Conservation (phyloP, 2,329 filamentous ascomycete genomes). For the Sporothrix inflata region DNA sequence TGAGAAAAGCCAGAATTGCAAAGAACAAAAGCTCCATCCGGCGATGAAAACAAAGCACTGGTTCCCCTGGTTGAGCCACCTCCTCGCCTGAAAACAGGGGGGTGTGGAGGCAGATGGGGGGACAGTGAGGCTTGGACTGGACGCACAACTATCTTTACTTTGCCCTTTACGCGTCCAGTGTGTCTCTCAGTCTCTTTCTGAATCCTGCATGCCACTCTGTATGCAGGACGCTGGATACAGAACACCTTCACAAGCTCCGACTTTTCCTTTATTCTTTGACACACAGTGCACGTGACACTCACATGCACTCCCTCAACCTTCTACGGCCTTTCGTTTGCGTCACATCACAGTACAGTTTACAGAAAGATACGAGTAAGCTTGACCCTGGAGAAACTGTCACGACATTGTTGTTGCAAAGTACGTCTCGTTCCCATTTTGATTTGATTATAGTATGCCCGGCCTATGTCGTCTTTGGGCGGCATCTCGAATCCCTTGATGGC, state of each 20-base stretch:
- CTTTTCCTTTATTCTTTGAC: background rate
- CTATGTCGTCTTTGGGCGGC: too few relatives aligned
- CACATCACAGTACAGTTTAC: too few relatives aligned
- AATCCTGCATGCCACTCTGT: background rate
- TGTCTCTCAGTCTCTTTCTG: background rate
- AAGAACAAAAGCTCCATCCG: background rate
- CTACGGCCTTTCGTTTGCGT: background rate
- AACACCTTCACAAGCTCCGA: background rate
- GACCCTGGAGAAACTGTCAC: too few relatives aligned
- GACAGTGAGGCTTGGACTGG: background rate
- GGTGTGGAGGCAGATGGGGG: background rate
- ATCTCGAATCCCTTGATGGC: background rate
- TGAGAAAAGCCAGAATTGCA: background rate
- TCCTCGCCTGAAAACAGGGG: background rate
- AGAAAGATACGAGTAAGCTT: too few relatives aligned
- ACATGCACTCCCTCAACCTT: background rate
- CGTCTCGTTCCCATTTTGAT: too few relatives aligned
- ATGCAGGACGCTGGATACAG: conserved; percentile 6
- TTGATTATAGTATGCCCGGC: too few relatives aligned
- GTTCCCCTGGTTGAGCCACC: background rate
- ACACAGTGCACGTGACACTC: conserved; percentile 6
- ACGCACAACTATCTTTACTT: background rate
- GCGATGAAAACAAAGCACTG: conserved; percentile 18
- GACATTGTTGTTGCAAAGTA: too few relatives aligned
- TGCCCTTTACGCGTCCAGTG: background rate